phyloP scores from a whole-genome alignment of 805 yeast genomes.

The Maudiozyma turicensis region DNA sequence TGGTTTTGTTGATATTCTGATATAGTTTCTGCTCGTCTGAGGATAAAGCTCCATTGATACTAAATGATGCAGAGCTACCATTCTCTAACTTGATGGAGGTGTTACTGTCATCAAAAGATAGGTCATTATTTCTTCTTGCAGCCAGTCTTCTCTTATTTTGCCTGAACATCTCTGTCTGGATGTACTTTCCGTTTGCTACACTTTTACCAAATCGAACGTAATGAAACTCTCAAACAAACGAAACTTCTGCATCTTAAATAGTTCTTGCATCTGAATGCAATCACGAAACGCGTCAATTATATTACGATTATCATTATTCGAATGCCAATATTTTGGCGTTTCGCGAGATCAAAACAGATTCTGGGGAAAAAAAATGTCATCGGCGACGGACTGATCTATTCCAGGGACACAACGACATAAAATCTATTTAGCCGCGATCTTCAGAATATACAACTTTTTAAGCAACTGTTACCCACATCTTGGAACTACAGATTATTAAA shows the following conservation, averaged over 20 bases:
- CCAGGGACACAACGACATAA: too few relatives aligned
- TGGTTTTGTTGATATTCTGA: conserved; percentile 39
- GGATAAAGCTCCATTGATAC: conserved; percentile 6
- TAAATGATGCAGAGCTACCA: conserved; percentile 4
- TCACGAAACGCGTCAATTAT: not conserved
- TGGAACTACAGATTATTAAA: too few relatives aligned
- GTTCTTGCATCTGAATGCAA: too few relatives aligned
- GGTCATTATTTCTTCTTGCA: conserved; percentile 58
- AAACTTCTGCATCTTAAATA: too few relatives aligned
- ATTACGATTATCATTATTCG: not conserved
- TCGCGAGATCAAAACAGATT: not conserved
- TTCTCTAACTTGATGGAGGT: conserved; percentile 20
- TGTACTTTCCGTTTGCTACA: too few relatives aligned
- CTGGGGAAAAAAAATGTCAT: too few relatives aligned
- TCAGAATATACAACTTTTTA: too few relatives aligned
- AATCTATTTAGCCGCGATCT: too few relatives aligned
- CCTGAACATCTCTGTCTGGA: conserved; percentile 44
- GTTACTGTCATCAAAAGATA: conserved; percentile 6
- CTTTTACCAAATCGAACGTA: too few relatives aligned
- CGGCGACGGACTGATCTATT: too few relatives aligned
- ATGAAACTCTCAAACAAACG: too few relatives aligned
- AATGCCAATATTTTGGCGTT: not conserved
- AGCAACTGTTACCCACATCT: too few relatives aligned
- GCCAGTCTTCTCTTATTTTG: conserved; percentile 66
- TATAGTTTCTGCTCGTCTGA: conserved; percentile 30